Percentiles rank a stretch among this genome's conserved stretches.
Conservation (phyloP, 164 flowering plant genomes). For the Magnolia sinica region DNA sequence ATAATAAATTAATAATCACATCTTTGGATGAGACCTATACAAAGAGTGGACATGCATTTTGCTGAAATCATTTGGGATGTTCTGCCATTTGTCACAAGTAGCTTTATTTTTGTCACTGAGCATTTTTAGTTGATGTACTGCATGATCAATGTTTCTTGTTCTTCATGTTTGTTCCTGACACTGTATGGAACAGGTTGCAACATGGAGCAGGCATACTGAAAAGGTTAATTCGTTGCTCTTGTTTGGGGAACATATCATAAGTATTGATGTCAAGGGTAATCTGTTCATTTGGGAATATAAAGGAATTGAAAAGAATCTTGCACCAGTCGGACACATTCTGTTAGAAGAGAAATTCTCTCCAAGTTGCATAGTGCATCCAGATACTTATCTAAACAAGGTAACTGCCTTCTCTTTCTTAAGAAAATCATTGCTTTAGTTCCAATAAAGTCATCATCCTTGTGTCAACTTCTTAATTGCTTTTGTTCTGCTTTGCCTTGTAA, state of each 20-base stretch:
- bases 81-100: too few relatives aligned
- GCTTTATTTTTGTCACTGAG: background rate
- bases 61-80: too few relatives aligned
- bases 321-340: conserved; percentile 64
- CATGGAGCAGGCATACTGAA: conserved; percentile 81
- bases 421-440: background rate
- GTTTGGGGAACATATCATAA: conserved; percentile 84
- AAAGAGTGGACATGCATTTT: too few relatives aligned
- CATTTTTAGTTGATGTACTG: background rate
- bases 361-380: conserved; percentile 89
- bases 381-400: conserved; percentile 96
- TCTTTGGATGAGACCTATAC: too few relatives aligned
- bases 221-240: conserved; percentile 68
- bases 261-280: conserved; percentile 74
- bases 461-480: background rate
- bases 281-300: conserved; percentile 85
- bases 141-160: background rate
- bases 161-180: background rate
- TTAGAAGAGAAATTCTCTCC: conserved; percentile 63
- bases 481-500: background rate
- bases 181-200: conserved; percentile 59
- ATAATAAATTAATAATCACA: too few relatives aligned
- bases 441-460: background rate
- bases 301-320: conserved; percentile 53
- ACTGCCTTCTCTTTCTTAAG: conserved; percentile 12